These are phyloP conservation scores for Nicotiana undulata DNA, from an alignment of 257 asterid genomes.

Conservation along the genomic window DNA sequence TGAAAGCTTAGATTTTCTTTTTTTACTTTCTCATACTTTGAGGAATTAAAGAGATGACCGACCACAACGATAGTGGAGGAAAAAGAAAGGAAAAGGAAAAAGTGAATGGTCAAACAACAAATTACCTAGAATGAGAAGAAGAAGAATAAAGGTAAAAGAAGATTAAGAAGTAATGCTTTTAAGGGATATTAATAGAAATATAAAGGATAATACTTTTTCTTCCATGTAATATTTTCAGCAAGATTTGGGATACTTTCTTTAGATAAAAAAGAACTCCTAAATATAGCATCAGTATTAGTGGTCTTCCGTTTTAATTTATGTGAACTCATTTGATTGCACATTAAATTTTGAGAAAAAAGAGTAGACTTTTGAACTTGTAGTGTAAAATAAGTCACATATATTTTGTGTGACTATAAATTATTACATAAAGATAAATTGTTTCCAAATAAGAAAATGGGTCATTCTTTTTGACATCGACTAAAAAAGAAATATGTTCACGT, in stretches of 20 bases:
- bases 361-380: too few species aligned
- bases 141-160: slow-evolving; percentile 1
- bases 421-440: too few species aligned
- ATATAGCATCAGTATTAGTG: not conserved
- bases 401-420: too few species aligned
- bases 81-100: not conserved
- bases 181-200: not conserved
- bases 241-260: not conserved
- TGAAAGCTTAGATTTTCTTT: not conserved
- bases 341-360: too few species aligned
- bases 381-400: too few species aligned
- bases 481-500: too few species aligned
- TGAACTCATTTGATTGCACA: too few species aligned
- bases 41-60: not conserved
- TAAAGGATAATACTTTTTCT: not conserved
- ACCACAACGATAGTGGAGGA: not conserved
- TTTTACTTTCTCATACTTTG: not conserved
- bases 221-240: not conserved
- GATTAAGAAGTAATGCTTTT: not conserved
- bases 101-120: slow-evolving; percentile 3
- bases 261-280: not conserved
- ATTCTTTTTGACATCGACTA: too few species aligned
- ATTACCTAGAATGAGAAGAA: slow-evolving; percentile 7
- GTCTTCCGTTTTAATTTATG: too few species aligned
- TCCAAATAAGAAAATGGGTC: too few species aligned